Evolutionary conservation across 2,329 filamentous ascomycete genomes (phyloP), one percentile per base, ranked within the genome.

Genomic region (Cucurbitaria berberidis): DNA sequence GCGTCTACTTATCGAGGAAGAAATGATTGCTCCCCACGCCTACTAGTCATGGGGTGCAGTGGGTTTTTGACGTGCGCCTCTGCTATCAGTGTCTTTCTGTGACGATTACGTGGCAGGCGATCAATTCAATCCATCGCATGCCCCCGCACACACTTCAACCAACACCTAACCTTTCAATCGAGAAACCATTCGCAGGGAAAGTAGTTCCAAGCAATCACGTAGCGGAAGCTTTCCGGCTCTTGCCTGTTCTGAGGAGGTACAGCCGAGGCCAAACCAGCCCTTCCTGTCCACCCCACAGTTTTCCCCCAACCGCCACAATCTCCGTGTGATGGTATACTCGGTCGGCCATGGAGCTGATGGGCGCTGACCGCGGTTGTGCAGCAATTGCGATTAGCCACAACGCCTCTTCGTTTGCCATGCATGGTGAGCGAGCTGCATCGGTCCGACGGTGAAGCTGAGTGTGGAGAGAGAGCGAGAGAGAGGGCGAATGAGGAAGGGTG

Each of bases 241-340:
- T 63, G 49, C 44, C 55, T 46, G 19, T 26, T 55, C 32, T 38
- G 13, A 64, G 69, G 43, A 73, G 55, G 69, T 72, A 56, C 69
- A 68, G 48, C 64, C 70, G 70, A 64, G 26, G 45, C 48, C 50
- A 62, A 48, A 44, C 55, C 57, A 62, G 59, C 64, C 53, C 41
- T 45, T 53, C 60, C 51, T 43, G 43, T 55, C 45, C 63, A 65
- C 66, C 65, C 64, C 65, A 67, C 65, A 66, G 60, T 63, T 63
- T 58, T 50, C 55, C 55, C 55, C 62, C 59, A 62, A 54, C 56
- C n/a, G 53, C 60, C 59, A 60, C 55, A 48, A 36, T 44, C 42
- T 32, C 36, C 40, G 49, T 47, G 36, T 53, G 21, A 51, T 43
- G 27, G 34, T 30, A 15, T 48, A 41, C 43, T 35, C 45, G 18